phyloP scores from a whole-genome alignment of 257 asterid species.

The Solanum verrucosum region DNA sequence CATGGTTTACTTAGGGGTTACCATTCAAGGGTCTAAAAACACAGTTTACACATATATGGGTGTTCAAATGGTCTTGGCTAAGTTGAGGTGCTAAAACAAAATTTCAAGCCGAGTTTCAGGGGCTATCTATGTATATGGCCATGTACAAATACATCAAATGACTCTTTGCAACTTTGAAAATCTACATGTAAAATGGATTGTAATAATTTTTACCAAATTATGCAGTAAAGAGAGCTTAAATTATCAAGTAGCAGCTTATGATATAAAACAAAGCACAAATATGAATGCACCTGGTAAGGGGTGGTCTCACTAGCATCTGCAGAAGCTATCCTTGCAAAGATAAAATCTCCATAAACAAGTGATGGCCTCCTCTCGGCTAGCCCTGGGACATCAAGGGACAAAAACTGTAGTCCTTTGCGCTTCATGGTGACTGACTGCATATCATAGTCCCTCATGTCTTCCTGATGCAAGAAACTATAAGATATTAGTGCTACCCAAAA shows the following conservation, averaged over 20 bases:
- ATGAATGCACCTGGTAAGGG: slow-evolving; percentile 48
- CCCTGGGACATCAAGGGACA: slow-evolving; percentile 90
- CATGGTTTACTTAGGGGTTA: neutral
- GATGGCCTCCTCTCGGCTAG: slow-evolving; percentile 98
- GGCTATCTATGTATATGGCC: neutral
- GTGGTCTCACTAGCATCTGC: slow-evolving; percentile 14
- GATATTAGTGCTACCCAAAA: slow-evolving; percentile 1
- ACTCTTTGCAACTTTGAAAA: neutral
- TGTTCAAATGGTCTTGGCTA: neutral
- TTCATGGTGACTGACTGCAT: slow-evolving; percentile 62
- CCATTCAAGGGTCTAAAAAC: neutral
- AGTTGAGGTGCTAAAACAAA: neutral
- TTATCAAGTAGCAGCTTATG: neutral
- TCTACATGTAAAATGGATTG: neutral
- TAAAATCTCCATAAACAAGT: slow-evolving; percentile 62
- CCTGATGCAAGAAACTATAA: slow-evolving; percentile 32
- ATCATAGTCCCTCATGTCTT: slow-evolving; percentile 72
- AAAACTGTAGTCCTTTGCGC: slow-evolving; percentile 28
- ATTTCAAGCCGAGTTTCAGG: neutral
- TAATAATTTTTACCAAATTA: neutral
- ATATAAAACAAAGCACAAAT: neutral
- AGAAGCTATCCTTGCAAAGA: slow-evolving; percentile 46
- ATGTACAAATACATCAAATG: neutral
- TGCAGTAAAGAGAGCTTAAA: neutral
- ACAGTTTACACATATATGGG: neutral